These are phyloP conservation scores for Abrus pulchellus DNA, from an alignment of 306 rosid genomes.

Conservation along the genomic window DNA sequence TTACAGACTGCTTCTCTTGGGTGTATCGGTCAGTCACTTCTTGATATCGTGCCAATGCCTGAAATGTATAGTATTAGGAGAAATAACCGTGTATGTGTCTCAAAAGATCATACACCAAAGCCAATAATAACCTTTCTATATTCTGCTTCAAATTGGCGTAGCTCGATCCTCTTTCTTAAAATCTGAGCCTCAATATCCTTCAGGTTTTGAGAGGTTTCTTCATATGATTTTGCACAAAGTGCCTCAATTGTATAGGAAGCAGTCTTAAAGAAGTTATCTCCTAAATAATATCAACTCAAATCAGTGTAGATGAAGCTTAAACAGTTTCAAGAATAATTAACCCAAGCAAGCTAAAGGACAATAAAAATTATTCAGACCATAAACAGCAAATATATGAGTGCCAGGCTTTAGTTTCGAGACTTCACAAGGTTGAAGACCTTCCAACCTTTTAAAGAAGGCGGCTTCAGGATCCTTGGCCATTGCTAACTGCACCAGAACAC, in stretches of 20 bases:
- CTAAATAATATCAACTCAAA: slow-evolving; percentile 52
- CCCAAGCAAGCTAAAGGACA: slow-evolving; percentile 45
- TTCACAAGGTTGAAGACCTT: slow-evolving; percentile 98
- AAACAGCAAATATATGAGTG: slow-evolving; percentile 97
- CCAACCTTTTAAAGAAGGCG: slow-evolving; percentile 81
- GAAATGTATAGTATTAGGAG: slow-evolving; percentile 38
- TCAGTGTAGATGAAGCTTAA: slow-evolving; percentile 29
- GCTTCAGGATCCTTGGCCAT: slow-evolving; percentile 87
- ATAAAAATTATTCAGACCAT: slow-evolving; percentile 74
- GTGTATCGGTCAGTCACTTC: slow-evolving; percentile 95
- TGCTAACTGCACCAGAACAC: slow-evolving; percentile 64
- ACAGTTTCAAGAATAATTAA: not conserved
- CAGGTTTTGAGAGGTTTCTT: slow-evolving; percentile 71
- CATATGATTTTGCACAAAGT: slow-evolving; percentile 66
- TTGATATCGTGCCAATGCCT: slow-evolving; percentile 96
- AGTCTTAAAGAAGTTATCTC: slow-evolving; percentile 86
- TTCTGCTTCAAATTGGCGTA: slow-evolving; percentile 94
- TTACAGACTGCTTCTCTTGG: slow-evolving; percentile 87
- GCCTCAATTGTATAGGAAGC: slow-evolving; percentile 79
- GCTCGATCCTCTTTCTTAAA: slow-evolving; percentile 94
- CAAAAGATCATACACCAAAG: not conserved
- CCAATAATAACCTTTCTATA: slow-evolving; percentile 77
- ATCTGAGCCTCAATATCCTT: slow-evolving; percentile 88
- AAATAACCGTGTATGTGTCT: not conserved
- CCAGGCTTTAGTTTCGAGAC: slow-evolving; percentile 95